phyloP scores from a whole-genome alignment of 371 early-diverging fungal genomes.

The Nematocida sp. region DNA sequence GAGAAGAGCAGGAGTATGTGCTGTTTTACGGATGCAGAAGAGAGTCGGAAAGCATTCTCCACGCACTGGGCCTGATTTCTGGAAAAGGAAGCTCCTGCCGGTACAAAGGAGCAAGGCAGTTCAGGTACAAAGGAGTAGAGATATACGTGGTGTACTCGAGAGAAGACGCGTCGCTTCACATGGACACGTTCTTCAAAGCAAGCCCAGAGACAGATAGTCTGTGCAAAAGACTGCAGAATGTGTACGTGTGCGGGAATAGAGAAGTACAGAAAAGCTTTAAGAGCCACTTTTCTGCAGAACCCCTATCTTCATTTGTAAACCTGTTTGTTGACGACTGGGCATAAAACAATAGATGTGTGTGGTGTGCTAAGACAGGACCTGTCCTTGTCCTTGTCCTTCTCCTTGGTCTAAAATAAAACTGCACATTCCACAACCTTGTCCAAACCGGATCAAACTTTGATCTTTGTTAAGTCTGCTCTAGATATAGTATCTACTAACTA shows the following conservation, averaged over 20 bases:
- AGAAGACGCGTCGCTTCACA: background rate
- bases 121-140: background rate
- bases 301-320: background rate
- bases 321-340: constrained; percentile 47
- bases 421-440: too few species aligned
- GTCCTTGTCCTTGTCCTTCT: too few species aligned
- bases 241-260: constrained; percentile 42
- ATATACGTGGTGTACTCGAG: constrained; percentile 32
- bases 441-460: too few species aligned
- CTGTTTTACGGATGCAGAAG: constrained; percentile 63
- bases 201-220: background rate
- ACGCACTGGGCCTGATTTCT: background rate
- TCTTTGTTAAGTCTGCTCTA: too few species aligned
- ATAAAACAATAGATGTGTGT: background rate
- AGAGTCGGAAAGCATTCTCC: constrained; percentile 57
- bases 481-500: too few species aligned
- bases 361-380: too few species aligned
- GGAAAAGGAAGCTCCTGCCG: background rate
- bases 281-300: constrained; percentile 1
- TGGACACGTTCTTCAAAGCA: constrained; percentile 2
- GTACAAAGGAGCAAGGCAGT: constrained; percentile 17
- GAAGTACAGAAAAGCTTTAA: background rate
- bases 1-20: constrained; percentile 24
- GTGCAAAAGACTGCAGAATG: background rate
- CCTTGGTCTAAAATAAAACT: too few species aligned